phyloP scores from a whole-genome alignment of 164 flowering plant genomes.

The Chloranthus sessilifolius region DNA sequence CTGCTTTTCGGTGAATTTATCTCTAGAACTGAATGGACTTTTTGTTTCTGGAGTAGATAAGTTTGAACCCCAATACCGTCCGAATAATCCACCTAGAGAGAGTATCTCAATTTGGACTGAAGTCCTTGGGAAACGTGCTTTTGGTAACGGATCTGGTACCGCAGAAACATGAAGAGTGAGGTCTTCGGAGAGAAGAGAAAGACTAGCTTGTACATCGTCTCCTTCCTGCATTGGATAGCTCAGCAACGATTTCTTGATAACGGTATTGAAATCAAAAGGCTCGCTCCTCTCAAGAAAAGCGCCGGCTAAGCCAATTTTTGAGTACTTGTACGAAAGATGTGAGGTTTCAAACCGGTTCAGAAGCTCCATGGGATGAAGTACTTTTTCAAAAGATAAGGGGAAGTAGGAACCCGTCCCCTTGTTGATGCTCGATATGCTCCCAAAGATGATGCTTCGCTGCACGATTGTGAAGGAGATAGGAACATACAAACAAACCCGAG shows the following conservation, averaged over 20 bases:
- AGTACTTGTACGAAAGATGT: slow-evolving; percentile 46
- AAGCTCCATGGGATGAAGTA: slow-evolving; percentile 40
- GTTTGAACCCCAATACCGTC: slow-evolving; percentile 44
- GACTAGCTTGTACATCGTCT: slow-evolving; percentile 28
- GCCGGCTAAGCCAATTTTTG: slow-evolving; percentile 50
- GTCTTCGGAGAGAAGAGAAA: slow-evolving; percentile 67
- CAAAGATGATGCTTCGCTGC: slow-evolving; percentile 60
- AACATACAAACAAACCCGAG: slow-evolving; percentile 62
- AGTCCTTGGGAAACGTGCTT: slow-evolving; percentile 21
- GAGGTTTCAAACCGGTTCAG: slow-evolving; percentile 38
- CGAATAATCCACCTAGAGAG: slow-evolving; percentile 67
- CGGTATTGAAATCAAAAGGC: slow-evolving; percentile 46
- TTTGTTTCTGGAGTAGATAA: slow-evolving; percentile 20
- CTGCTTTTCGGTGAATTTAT: slow-evolving; percentile 59
- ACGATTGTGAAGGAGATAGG: slow-evolving; percentile 62
- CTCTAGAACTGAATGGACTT: slow-evolving; percentile 32
- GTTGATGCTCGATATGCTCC: slow-evolving; percentile 52
- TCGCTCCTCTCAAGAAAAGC: slow-evolving; percentile 53
- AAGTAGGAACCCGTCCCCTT: slow-evolving; percentile 27
- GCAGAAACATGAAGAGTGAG: slow-evolving; percentile 57
- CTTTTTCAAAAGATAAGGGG: slow-evolving; percentile 62
- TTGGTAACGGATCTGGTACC: slow-evolving; percentile 34
- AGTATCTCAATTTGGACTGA: slow-evolving; percentile 49
- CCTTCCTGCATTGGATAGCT: slow-evolving; percentile 58
- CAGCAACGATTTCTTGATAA: slow-evolving; percentile 63